phyloP scores from a whole-genome alignment of 495 filamentous ascomycete species.

The Penicillium paxilli region DNA sequence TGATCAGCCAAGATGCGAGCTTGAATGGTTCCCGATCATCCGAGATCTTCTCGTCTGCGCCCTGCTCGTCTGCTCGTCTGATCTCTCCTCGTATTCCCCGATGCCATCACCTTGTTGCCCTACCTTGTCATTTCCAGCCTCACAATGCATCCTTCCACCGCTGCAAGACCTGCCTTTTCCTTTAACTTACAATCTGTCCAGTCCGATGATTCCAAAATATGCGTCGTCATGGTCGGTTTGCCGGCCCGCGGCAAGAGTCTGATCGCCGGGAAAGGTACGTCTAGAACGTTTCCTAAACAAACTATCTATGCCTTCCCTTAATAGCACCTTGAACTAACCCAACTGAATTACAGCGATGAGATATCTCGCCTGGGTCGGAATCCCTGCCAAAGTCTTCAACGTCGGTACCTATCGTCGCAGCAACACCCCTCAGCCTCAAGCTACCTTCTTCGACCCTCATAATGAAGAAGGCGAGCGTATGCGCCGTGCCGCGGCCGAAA shows the following conservation, averaged over 20 bases:
- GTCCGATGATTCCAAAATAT: conserved; percentile 93
- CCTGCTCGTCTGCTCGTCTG: neutral
- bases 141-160: neutral
- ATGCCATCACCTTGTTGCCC: too few species aligned
- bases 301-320: neutral
- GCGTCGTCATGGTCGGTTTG: conserved; percentile 98
- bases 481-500: conserved; percentile 82
- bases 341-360: conserved; percentile 66
- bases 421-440: conserved; percentile 80
- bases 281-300: neutral
- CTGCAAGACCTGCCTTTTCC: neutral
- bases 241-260: conserved; percentile 95
- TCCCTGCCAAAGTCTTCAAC: conserved; percentile 91
- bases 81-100: neutral
- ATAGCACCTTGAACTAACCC: neutral
- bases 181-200: conserved; percentile 42
- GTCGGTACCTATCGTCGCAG: conserved; percentile 90
- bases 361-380: conserved; percentile 94
- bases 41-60: neutral
- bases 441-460: conserved; percentile 87
- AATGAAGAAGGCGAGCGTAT: conserved; percentile 90
- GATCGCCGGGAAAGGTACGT: conserved; percentile 91
- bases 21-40: neutral
- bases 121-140: neutral
- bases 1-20: neutral